Evolutionary conservation across 257 asterid genomes (phyloP).

Genomic region (Echites panduratus): DNA sequence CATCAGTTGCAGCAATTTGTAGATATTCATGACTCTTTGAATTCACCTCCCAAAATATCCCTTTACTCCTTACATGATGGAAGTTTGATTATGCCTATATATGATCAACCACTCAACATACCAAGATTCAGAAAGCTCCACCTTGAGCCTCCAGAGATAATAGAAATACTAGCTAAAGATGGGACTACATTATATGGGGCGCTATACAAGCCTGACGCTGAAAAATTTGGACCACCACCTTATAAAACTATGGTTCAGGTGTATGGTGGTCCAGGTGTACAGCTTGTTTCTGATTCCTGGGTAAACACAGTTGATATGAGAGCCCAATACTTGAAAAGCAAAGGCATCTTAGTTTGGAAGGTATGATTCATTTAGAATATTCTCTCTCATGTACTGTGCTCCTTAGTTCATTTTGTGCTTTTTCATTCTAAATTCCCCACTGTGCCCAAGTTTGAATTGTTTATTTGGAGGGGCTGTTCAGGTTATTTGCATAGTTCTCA

Average conservation of each 20-base stretch:
- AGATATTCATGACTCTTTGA: conserved; percentile 68
- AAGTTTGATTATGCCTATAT: conserved; percentile 43
- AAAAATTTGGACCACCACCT: conserved; percentile 87
- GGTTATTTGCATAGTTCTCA: conserved; percentile 49
- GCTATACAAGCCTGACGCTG: conserved; percentile 63
- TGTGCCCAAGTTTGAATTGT: too few relatives aligned
- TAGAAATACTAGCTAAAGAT: conserved; percentile 59
- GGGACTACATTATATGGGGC: conserved; percentile 77
- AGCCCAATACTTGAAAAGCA: conserved; percentile 75
- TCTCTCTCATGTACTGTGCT: neutral
- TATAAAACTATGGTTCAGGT: conserved; percentile 89
- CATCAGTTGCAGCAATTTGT: conserved; percentile 77
- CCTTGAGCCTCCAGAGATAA: conserved; percentile 64
- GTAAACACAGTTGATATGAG: conserved; percentile 87
- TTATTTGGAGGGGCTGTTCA: neutral
- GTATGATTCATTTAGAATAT: conserved; percentile 28
- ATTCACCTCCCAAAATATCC: conserved; percentile 64
- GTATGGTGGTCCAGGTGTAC: conserved; percentile 92
- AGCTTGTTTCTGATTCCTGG: conserved; percentile 81
- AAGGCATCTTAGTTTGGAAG: conserved; percentile 96
- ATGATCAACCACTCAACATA: conserved; percentile 47
- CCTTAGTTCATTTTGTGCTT: neutral
- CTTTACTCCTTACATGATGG: conserved; percentile 68
- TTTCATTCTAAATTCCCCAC: neutral
- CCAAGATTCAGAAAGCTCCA: conserved; percentile 47